Conservation (phyloP, 1,284 basidiomycete genomes). For the Fistulina hepatica region DNA sequence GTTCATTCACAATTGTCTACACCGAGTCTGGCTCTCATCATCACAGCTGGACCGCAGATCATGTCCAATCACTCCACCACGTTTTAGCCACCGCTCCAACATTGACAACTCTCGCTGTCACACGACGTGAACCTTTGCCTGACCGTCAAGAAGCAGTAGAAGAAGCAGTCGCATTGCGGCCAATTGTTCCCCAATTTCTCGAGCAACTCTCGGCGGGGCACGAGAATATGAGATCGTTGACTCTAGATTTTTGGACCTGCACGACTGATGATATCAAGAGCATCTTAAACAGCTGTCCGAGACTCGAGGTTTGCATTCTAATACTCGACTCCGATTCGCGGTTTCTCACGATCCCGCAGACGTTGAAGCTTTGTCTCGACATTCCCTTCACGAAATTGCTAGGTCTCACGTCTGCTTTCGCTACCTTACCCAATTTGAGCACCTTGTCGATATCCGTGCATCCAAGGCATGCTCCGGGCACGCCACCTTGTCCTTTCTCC, state of each 20-base stretch:
- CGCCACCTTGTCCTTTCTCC: slow-evolving; percentile 18
- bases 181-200: slow-evolving; percentile 23
- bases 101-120: slow-evolving; percentile 20
- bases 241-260: slow-evolving; percentile 30
- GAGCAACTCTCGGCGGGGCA: slow-evolving; percentile 17
- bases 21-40: slow-evolving; percentile 24
- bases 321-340: background rate
- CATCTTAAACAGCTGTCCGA: slow-evolving; percentile 24
- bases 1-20: slow-evolving; percentile 21
- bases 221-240: slow-evolving; percentile 18
- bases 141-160: slow-evolving; percentile 16
- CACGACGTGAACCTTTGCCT: slow-evolving; percentile 17
- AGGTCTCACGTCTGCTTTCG: slow-evolving; percentile 23
- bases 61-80: slow-evolving; percentile 24
- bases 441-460: slow-evolving; percentile 23
- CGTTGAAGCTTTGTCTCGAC: slow-evolving; percentile 23
- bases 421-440: slow-evolving; percentile 20
- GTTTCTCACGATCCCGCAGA: slow-evolving; percentile 15
- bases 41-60: slow-evolving; percentile 32
- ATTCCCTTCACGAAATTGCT: slow-evolving; percentile 27
- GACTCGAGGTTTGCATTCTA: slow-evolving; percentile 21
- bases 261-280: slow-evolving; percentile 23
- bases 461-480: slow-evolving; percentile 22
- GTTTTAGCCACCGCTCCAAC: slow-evolving; percentile 19
- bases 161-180: slow-evolving; percentile 20